Conservation (phyloP, 495 filamentous ascomycete species). For the Aspergillus taichungensis region DNA sequence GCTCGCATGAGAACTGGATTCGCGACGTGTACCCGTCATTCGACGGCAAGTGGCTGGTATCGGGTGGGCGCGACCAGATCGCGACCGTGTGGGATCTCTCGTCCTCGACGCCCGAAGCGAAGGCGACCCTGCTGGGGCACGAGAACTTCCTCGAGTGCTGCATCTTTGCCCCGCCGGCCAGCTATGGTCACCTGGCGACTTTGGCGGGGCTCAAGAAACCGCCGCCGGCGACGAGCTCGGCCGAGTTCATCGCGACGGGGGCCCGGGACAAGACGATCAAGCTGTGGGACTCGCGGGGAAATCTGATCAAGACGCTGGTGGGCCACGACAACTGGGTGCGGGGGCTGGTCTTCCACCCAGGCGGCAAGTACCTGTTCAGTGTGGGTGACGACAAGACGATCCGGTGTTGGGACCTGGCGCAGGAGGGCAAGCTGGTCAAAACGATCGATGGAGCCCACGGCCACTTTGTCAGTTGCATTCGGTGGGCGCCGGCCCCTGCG, state of each 20-base stretch:
- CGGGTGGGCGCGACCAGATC: constrained; percentile 72
- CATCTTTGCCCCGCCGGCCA: constrained; percentile 71
- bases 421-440: constrained; percentile 87
- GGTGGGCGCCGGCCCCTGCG: constrained; percentile 80
- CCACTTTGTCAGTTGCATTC: constrained; percentile 79
- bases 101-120: constrained; percentile 49
- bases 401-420: constrained; percentile 87
- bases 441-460: constrained; percentile 65
- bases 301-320: constrained; percentile 73
- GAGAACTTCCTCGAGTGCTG: constrained; percentile 89
- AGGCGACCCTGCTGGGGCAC: constrained; percentile 76
- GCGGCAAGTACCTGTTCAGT: constrained; percentile 83
- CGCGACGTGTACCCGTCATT: constrained; percentile 73
- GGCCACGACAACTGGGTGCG: constrained; percentile 98
- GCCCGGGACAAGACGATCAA: constrained; percentile 86
- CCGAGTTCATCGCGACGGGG: constrained; percentile 85
- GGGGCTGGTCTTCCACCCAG: constrained; percentile 81
- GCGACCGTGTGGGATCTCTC: constrained; percentile 80
- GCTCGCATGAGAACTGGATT: constrained; percentile 83
- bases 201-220: constrained; percentile 81
- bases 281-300: constrained; percentile 82
- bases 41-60: constrained; percentile 77
- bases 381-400: constrained; percentile 87
- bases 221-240: constrained; percentile 61
- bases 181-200: constrained; percentile 67